These are phyloP conservation scores for Epichloe festucae DNA, from an alignment of 2,329 filamentous ascomycete genomes.

Conservation along the genomic window DNA sequence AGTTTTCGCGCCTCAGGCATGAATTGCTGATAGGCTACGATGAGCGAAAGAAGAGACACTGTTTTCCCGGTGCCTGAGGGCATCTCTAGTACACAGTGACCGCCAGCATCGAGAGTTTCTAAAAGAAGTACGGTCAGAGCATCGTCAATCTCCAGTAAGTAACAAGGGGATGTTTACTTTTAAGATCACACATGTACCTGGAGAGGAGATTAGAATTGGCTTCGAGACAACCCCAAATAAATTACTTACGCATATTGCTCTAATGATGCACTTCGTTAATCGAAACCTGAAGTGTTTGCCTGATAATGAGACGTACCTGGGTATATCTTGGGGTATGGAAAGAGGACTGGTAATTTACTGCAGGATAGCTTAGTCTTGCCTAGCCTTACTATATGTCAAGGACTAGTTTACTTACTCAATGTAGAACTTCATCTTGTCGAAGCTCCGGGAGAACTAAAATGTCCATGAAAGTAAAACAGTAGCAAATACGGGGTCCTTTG, in stretches of 20 bases:
- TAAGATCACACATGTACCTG: slow-evolving; percentile 45
- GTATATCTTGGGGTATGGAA: slow-evolving; percentile 47
- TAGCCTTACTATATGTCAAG: not conserved
- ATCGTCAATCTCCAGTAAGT: not conserved
- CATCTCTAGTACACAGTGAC: slow-evolving; percentile 97
- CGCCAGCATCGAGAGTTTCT: slow-evolving; percentile 80
- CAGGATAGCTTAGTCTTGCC: slow-evolving; percentile 8
- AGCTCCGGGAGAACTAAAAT: not conserved
- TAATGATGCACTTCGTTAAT: slow-evolving; percentile 9
- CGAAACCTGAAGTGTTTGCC: not conserved
- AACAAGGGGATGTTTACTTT: slow-evolving; percentile 25
- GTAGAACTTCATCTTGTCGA: slow-evolving; percentile 34
- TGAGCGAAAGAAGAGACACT: slow-evolving; percentile 84
- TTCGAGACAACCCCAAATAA: not conserved
- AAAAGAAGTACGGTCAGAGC: not conserved
- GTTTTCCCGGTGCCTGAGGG: slow-evolving; percentile 98
- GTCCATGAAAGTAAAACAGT: too few species aligned
- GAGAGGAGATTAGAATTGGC: not conserved
- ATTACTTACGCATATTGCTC: slow-evolving; percentile 42
- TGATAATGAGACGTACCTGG: slow-evolving; percentile 27
- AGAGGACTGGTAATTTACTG: slow-evolving; percentile 43
- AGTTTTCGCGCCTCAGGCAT: slow-evolving; percentile 90
- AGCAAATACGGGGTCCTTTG: not conserved
- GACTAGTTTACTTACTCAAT: slow-evolving; percentile 28
- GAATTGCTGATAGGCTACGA: slow-evolving; percentile 91